These are phyloP conservation scores for Epichloe glyceriae DNA, from an alignment of 2,329 filamentous ascomycete genomes.

Conservation along the genomic window DNA sequence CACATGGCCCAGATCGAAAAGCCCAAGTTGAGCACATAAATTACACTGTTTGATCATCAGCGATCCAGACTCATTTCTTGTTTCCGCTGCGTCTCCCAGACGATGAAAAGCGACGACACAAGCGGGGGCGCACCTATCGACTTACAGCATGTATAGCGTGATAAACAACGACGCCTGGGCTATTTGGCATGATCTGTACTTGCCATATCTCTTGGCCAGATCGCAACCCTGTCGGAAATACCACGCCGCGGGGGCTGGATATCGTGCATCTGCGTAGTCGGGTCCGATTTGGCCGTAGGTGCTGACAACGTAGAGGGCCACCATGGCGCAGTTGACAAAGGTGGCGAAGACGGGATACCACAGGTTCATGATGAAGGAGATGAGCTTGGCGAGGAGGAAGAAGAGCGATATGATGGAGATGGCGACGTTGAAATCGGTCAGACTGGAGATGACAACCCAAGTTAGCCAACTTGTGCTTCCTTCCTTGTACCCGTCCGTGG, in stretches of 20 bases:
- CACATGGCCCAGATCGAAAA: slow-evolving; percentile 46
- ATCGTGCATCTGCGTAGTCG: slow-evolving; percentile 53
- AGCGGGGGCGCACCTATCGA: slow-evolving; percentile 9
- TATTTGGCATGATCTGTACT: slow-evolving; percentile 48
- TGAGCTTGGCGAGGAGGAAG: slow-evolving; percentile 57
- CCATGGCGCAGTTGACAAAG: slow-evolving; percentile 42
- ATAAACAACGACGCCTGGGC: slow-evolving; percentile 55
- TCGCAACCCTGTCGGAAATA: slow-evolving; percentile 60
- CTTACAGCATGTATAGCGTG: slow-evolving; percentile 56
- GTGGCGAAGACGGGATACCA: slow-evolving; percentile 55
- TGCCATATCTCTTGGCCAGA: slow-evolving; percentile 40
- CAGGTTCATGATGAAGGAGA: slow-evolving; percentile 56
- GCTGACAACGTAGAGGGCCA: slow-evolving; percentile 51
- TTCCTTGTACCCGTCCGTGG: not conserved
- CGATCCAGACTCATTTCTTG: not conserved
- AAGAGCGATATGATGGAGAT: slow-evolving; percentile 67
- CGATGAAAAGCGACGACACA: not conserved
- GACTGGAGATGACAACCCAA: slow-evolving; percentile 27
- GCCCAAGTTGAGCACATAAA: slow-evolving; percentile 46
- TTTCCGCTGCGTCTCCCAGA: not conserved
- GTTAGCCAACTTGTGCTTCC: not conserved
- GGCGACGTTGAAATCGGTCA: slow-evolving; percentile 65
- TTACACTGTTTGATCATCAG: slow-evolving; percentile 25
- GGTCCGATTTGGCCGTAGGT: slow-evolving; percentile 60
- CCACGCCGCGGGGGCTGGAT: slow-evolving; percentile 54